These are phyloP conservation scores for Persicaria tinctoria DNA, from an alignment of 148 eudicot genomes.

Conservation along the genomic window DNA sequence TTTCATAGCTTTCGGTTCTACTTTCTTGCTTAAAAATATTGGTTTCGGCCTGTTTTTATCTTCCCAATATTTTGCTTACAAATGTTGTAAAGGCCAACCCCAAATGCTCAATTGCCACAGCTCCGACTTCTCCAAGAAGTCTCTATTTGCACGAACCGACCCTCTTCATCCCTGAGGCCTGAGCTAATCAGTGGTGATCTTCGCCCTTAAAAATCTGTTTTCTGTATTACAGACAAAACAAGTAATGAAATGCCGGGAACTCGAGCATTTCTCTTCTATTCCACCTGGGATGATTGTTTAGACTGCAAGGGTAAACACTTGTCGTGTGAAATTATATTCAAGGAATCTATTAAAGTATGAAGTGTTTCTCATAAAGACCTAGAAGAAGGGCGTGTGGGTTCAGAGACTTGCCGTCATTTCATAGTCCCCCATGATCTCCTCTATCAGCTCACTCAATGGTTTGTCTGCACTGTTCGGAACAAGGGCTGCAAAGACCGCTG, in stretches of 20 bases:
- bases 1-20: too few species aligned
- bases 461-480: slow-evolving; percentile 83
- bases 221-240: background rate
- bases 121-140: too few species aligned
- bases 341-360: background rate
- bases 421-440: slow-evolving; percentile 86
- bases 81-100: too few species aligned
- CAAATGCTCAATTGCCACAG: too few species aligned
- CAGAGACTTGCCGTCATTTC: slow-evolving; percentile 61
- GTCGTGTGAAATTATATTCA: background rate
- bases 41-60: too few species aligned
- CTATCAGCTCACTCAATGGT: slow-evolving; percentile 59
- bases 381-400: background rate
- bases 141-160: too few species aligned
- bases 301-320: slow-evolving; percentile 4
- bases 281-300: background rate
- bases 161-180: too few species aligned
- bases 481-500: slow-evolving; percentile 80
- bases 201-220: background rate
- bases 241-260: background rate
- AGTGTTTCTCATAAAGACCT: background rate
- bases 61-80: too few species aligned
- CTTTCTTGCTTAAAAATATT: too few species aligned
- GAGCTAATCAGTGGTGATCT: too few species aligned
- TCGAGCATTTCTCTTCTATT: background rate